phyloP scores from a whole-genome alignment of 306 rosid genomes.

The Pueraria montana region DNA sequence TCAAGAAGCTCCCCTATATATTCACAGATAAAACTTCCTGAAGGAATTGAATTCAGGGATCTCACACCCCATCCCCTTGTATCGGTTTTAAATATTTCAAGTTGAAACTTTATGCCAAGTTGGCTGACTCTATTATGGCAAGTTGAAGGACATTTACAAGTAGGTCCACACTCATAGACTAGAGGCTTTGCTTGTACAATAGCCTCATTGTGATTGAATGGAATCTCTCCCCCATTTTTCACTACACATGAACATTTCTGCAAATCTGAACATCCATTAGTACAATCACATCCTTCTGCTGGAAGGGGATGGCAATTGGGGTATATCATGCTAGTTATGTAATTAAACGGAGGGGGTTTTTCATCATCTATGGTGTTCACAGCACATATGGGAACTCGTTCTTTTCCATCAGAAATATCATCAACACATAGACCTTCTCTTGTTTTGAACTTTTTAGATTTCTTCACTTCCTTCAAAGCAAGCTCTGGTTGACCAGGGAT shows the following conservation, averaged over 20 bases:
- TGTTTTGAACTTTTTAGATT: conserved; percentile 72
- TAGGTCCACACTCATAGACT: conserved; percentile 89
- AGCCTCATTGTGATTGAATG: conserved; percentile 80
- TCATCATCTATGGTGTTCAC: conserved; percentile 85
- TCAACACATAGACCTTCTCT: conserved; percentile 77
- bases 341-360: conserved; percentile 78
- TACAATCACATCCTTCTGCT: conserved; percentile 78
- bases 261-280: conserved; percentile 78
- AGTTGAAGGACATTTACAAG: conserved; percentile 81
- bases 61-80: conserved; percentile 97
- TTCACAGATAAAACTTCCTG: conserved; percentile 94
- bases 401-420: conserved; percentile 89
- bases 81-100: conserved; percentile 85
- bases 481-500: conserved; percentile 86
- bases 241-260: conserved; percentile 78
- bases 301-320: conserved; percentile 63
- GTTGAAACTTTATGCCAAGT: conserved; percentile 80
- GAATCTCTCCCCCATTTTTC: conserved; percentile 86
- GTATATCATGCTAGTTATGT: conserved; percentile 79
- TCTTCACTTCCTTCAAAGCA: conserved; percentile 83
- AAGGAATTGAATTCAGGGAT: conserved; percentile 87
- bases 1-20: conserved; percentile 92
- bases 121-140: conserved; percentile 90
- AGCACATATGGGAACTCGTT: conserved; percentile 74
- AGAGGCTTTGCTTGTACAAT: conserved; percentile 89